Base-by-base conservation (phyloP, 257 asterid species). In the Solanum etuberosum region DNA sequence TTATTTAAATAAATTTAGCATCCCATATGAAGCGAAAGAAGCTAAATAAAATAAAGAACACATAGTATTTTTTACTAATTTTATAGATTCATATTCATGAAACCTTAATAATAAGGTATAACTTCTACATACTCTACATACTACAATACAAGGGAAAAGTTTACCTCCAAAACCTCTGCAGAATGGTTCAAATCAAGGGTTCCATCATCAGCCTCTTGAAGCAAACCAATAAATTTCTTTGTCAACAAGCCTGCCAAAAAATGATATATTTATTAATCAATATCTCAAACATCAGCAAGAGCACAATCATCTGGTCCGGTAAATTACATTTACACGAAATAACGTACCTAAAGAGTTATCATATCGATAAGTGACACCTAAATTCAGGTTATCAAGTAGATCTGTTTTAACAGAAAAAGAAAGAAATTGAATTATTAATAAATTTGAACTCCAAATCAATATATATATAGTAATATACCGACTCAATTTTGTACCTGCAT, bases 281-380 rank as follows among this genome's bases (percentile, higher is more conserved):
- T 43, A 29, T 35, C 43, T 85, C 18, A 70, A 70, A 57, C 70
- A 42, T 43, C 38, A 16, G 48, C 32, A 73, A n/a, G 14, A 4
- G 84, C 57, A 35, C 20, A 68, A 80, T 37, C 87, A 54, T 21
- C 21, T 20, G 23, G 46, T 27, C 14, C 43, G 48, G 16, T 23
- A 31, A 34, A 23, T 25, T 46, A 31, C 35, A 23, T 68, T 21
- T 34, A 54, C 34, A 32, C 4, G 8, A 67, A 57, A 23, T 23
- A 42, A 63, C 96, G 89, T 85, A 95, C 99, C 98, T 92, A 96
- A 90, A 70, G 99, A 96, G 90, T 94, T 96, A 91, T 95, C 98
- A 88, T 91, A 94, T 59, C 98, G 92, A 88, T 96, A 92, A 83
- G 90, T 90, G 72, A 87, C 86, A 70, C 85, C 89, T 83, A 87